These are phyloP conservation scores for Mesembryanthemum crystallinum DNA, from an alignment of 148 eudicot genomes.

Conservation along the genomic window DNA sequence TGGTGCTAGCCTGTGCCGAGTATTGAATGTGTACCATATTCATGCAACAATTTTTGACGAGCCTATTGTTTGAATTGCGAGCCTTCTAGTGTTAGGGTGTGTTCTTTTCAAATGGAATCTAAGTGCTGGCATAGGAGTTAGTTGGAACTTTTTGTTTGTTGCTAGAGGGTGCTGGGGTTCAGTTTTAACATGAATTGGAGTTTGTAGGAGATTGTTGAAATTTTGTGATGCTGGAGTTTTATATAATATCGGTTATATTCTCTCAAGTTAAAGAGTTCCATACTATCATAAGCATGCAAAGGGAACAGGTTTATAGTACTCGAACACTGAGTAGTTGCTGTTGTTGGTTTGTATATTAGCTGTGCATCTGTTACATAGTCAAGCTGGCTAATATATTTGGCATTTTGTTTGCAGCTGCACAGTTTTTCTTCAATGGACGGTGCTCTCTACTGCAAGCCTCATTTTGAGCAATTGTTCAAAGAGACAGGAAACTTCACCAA, in stretches of 20 bases:
- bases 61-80: neutral
- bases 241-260: too few species aligned
- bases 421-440: slow-evolving; percentile 94
- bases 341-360: neutral
- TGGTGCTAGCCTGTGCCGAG: neutral
- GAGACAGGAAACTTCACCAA: slow-evolving; percentile 83
- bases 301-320: too few species aligned
- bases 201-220: too few species aligned
- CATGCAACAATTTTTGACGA: neutral
- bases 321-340: neutral
- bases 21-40: neutral
- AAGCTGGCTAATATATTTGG: slow-evolving; percentile 13
- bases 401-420: slow-evolving; percentile 55
- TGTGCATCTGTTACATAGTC: slow-evolving; percentile 1
- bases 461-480: slow-evolving; percentile 95
- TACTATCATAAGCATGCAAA: too few species aligned
- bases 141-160: neutral
- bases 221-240: too few species aligned
- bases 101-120: too few species aligned
- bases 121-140: too few species aligned
- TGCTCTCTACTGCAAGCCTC: slow-evolving; percentile 90
- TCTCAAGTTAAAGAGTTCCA: too few species aligned
- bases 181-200: too few species aligned
- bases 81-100: slow-evolving; percentile 1
- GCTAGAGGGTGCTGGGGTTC: too few species aligned